phyloP scores from a whole-genome alignment of 2,329 filamentous ascomycete genomes.

The Botrytis hyacinthi region DNA sequence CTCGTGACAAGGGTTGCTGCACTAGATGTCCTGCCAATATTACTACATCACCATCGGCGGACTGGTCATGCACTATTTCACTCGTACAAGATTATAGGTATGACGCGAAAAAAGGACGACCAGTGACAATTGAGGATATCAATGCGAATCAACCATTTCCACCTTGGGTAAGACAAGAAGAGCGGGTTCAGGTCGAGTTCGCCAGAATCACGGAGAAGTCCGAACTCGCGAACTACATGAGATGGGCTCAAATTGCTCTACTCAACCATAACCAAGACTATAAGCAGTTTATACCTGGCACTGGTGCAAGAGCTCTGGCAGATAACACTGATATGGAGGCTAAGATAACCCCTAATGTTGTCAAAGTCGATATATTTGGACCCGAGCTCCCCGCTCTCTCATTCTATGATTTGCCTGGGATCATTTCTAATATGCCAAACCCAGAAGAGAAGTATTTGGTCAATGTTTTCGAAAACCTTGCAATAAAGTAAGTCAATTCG shows the following conservation, averaged over 20 bases:
- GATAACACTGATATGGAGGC: slow-evolving; percentile 43
- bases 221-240: slow-evolving; percentile 65
- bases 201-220: slow-evolving; percentile 58
- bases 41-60: slow-evolving; percentile 53
- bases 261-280: slow-evolving; percentile 61
- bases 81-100: slow-evolving; percentile 40
- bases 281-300: slow-evolving; percentile 44
- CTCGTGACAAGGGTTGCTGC: slow-evolving; percentile 69
- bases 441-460: slow-evolving; percentile 65
- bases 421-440: slow-evolving; percentile 68
- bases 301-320: slow-evolving; percentile 38
- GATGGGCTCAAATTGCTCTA: slow-evolving; percentile 74
- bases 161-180: slow-evolving; percentile 58
- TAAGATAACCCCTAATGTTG: slow-evolving; percentile 79
- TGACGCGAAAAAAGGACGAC: too few relatives aligned
- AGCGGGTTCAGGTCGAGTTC: slow-evolving; percentile 53
- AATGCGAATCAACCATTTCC: slow-evolving; percentile 50
- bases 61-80: slow-evolving; percentile 68
- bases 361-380: slow-evolving; percentile 72
- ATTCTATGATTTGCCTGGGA: slow-evolving; percentile 82
- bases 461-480: slow-evolving; percentile 67
- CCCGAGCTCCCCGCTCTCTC: slow-evolving; percentile 70
- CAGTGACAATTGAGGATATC: slow-evolving; percentile 8
- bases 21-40: slow-evolving; percentile 82
- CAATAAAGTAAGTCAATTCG: slow-evolving; percentile 44